Evolutionary conservation across 2,329 filamentous ascomycete genomes (phyloP).

Genomic region (Atkinsonella texensis): DNA sequence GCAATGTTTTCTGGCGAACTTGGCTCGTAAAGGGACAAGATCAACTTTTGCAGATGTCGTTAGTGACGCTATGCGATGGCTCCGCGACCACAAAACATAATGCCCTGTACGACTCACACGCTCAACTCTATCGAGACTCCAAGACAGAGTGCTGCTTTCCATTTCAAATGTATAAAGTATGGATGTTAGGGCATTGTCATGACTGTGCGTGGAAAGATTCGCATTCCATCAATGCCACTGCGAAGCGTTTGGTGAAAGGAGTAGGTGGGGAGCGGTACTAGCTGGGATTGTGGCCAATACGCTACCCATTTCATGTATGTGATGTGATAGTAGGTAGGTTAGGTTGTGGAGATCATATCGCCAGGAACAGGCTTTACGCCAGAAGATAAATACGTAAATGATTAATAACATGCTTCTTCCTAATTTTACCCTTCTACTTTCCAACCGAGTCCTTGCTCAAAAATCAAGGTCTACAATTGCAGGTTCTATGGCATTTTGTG

Average conservation of each 20-base stretch:
- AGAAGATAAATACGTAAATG: too few species aligned
- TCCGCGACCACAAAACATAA: neutral
- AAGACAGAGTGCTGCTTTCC: constrained; percentile 10
- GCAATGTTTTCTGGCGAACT: constrained; percentile 35
- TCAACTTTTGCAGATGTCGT: constrained; percentile 24
- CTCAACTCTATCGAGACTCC: constrained; percentile 14
- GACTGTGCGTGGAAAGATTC: neutral
- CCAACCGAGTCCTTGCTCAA: too few species aligned
- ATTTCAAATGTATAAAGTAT: constrained; percentile 2
- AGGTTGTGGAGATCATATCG: too few species aligned
- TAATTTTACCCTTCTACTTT: too few species aligned
- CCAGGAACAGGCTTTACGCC: too few species aligned
- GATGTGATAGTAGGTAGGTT: too few species aligned
- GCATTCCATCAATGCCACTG: neutral
- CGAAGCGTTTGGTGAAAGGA: neutral
- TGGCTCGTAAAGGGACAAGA: constrained; percentile 41
- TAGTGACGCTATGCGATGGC: neutral
- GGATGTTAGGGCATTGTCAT: constrained; percentile 3
- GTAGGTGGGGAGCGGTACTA: neutral
- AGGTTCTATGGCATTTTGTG: too few species aligned
- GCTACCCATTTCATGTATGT: neutral
- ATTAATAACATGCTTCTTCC: too few species aligned
- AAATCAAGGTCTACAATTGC: too few species aligned
- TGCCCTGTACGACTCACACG: constrained; percentile 9
- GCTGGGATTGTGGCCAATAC: neutral